phyloP scores from a whole-genome alignment of 176 grass and related monocot species.

The Areca catechu region DNA sequence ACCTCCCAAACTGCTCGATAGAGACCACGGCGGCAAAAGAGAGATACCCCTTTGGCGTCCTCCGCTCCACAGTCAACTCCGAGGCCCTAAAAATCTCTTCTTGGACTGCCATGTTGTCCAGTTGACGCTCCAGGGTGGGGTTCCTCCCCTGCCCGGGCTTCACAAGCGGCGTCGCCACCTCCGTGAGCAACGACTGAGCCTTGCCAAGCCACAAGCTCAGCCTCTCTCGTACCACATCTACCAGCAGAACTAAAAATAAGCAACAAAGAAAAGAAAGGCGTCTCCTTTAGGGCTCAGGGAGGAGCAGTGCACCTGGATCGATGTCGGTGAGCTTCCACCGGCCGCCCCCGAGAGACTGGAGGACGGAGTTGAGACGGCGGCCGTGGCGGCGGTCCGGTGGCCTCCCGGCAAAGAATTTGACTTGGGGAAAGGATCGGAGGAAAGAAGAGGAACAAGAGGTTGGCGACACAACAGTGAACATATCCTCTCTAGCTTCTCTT shows the following conservation, averaged over 20 bases:
- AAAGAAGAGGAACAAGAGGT: background rate
- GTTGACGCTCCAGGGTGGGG: background rate
- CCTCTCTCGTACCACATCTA: slow-evolving; percentile 14
- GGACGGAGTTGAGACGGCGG: background rate
- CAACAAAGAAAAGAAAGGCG: background rate
- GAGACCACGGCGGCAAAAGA: slow-evolving; percentile 61
- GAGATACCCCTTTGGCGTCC: slow-evolving; percentile 42
- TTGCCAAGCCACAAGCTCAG: slow-evolving; percentile 20
- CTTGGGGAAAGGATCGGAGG: no score
- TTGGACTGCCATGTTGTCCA: slow-evolving; percentile 1
- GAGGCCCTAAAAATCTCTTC: slow-evolving; percentile 47
- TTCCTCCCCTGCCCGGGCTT: slow-evolving; percentile 3
- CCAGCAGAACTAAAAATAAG: background rate
- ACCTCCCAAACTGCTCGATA: slow-evolving; percentile 93
- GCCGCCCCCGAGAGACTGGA: slow-evolving; percentile 1
- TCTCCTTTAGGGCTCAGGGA: background rate
- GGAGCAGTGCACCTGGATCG: slow-evolving; percentile 9
- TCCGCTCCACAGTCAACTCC: slow-evolving; percentile 60
- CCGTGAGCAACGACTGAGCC: slow-evolving; percentile 9
- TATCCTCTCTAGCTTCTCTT: no score
- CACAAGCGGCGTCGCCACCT: slow-evolving; percentile 18
- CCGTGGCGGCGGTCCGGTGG: background rate
- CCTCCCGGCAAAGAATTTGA: no score
- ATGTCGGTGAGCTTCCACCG: slow-evolving; percentile 15
- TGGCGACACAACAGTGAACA: background rate